Evolutionary conservation across 148 eudicot genomes (phyloP).

Genomic region (Rheum nobile): DNA sequence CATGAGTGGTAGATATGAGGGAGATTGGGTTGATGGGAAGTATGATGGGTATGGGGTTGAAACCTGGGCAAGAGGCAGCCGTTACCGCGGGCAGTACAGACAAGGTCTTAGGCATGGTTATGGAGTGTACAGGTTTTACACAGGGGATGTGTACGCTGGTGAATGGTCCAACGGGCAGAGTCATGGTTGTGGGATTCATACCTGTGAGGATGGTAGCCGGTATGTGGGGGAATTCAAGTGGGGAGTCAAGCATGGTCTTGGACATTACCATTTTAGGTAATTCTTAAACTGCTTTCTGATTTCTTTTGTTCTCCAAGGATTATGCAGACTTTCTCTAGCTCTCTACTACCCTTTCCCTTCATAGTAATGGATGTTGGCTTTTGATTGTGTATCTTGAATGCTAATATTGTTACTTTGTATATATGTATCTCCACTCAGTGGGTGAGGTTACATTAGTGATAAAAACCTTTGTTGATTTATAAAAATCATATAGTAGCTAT

Average conservation of each 20-base stretch:
- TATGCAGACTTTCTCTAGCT: too few species aligned
- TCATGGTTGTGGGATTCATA: constrained; percentile 91
- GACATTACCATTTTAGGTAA: constrained; percentile 92
- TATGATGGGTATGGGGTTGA: constrained; percentile 94
- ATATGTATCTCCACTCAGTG: neutral
- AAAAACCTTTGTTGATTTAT: too few species aligned
- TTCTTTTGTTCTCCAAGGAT: neutral
- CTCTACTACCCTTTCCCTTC: neutral
- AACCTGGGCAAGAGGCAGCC: constrained; percentile 91
- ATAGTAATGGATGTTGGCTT: neutral
- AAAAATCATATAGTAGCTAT: neutral
- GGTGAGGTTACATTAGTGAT: neutral
- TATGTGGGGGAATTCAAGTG: constrained; percentile 96
- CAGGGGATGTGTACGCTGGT: constrained; percentile 91
- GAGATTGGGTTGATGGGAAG: constrained; percentile 95
- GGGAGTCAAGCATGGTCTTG: constrained; percentile 98
- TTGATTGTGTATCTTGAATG: neutral
- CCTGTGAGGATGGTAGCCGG: constrained; percentile 91
- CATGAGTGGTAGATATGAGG: constrained; percentile 91
- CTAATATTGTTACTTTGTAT: neutral
- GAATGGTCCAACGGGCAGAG: constrained; percentile 97
- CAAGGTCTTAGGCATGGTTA: constrained; percentile 91
- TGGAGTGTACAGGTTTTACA: constrained; percentile 90
- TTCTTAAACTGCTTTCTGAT: neutral
- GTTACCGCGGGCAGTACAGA: constrained; percentile 78